These are phyloP conservation scores for Penicillium turbatum DNA, from an alignment of 495 filamentous ascomycete genomes.

Conservation along the genomic window DNA sequence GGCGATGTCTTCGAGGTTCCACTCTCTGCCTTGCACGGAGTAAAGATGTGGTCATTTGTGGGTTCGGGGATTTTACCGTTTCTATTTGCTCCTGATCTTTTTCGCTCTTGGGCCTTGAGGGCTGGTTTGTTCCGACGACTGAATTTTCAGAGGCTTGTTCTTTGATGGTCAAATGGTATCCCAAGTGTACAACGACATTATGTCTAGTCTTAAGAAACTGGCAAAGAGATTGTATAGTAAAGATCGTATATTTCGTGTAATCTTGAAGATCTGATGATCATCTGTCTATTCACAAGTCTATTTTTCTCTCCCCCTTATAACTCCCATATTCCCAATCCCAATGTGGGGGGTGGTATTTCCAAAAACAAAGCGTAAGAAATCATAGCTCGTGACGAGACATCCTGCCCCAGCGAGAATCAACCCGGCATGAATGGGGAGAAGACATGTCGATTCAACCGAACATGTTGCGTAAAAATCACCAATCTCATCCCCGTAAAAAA, in stretches of 20 bases:
- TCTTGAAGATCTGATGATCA: slow-evolving; percentile 6
- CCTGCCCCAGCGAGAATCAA: slow-evolving; percentile 21
- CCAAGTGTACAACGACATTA: not conserved
- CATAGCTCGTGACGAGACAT: slow-evolving; percentile 30
- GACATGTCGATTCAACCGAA: slow-evolving; percentile 35
- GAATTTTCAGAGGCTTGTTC: too few relatives aligned
- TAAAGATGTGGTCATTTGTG: not conserved
- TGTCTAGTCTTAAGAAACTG: not conserved
- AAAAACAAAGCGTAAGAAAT: slow-evolving; percentile 17
- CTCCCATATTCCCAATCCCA: slow-evolving; percentile 11
- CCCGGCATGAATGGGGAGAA: slow-evolving; percentile 5
- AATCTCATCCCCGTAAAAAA: slow-evolving; percentile 12
- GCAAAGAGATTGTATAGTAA: not conserved
- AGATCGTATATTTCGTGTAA: slow-evolving; percentile 2
- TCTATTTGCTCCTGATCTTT: not conserved
- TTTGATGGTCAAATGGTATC: not conserved
- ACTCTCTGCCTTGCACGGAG: slow-evolving; percentile 1
- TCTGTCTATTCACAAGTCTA: slow-evolving; percentile 19
- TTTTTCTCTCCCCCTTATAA: slow-evolving; percentile 13
- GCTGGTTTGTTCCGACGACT: too few relatives aligned
- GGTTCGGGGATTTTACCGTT: not conserved
- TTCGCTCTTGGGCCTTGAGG: not conserved
- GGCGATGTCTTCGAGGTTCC: slow-evolving; percentile 4
- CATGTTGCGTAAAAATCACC: slow-evolving; percentile 18
- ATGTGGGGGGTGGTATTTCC: slow-evolving; percentile 21